Evolutionary conservation across 179 eudicot genomes (phyloP), one percentile per base, ranked within the genome.

Genomic region (Silene vulgaris): DNA sequence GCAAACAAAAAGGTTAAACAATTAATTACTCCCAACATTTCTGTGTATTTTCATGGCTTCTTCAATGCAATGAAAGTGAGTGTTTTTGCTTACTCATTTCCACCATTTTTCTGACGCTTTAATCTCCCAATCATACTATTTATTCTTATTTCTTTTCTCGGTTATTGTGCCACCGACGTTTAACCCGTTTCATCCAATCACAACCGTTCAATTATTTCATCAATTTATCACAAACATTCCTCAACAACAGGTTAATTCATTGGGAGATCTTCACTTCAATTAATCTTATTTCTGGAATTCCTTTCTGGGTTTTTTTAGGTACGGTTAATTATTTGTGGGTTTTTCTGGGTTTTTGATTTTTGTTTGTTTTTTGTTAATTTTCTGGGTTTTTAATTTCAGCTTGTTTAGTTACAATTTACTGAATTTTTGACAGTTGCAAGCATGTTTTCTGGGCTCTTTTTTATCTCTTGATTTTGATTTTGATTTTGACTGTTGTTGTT

Each of bases 101-200:
- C 72, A 43, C 72, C 57, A 21, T 69, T 23, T 65, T 29, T 19
- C 21, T 35, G 50, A 66, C 48, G 5, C 8, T 66, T 5, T 43
- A 40, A 40, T 40, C 48, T 19, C 56, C 13, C 30, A 35, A 23
- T 13, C 48, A 5, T 35, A 12, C n/a, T 13, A 12, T 63, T 45
- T 21, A 64, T 8, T 71, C 0, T 48, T 62, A n/a, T 74, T 67
- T 72, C 64, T 76, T 57, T 60, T 57, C 65, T 74, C 68, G 75
- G 26, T 65, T 69, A 17, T 19, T 77, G 72, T 77, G 72, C 72
- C 77, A 80, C 83, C 77, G 83, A 76, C 83, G 72, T 75, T 52
- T 7, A 0, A 20, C 13, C 5, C 19, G 3, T 69, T 40, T 68
- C 57, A 69, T 60, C 61, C 79, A 56, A 30, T 56, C 23, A n/a